Evolutionary conservation across 495 filamentous ascomycete genomes (phyloP).

Genomic region (Hypoxylon perforatum): DNA sequence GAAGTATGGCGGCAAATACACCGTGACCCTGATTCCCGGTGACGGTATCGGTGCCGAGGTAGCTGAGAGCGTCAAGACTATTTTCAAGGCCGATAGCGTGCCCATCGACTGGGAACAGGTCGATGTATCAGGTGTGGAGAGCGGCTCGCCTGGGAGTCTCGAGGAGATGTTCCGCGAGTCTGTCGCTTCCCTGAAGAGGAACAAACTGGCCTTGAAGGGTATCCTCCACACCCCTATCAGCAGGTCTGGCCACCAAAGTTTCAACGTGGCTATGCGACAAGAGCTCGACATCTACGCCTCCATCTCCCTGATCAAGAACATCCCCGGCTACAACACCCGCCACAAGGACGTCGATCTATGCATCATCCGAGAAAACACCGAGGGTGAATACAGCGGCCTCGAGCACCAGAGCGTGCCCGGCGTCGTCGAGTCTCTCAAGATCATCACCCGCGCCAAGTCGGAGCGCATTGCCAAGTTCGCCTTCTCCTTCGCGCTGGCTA

Average conservation of each 20-base stretch:
- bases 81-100: conserved; percentile 99
- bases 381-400: conserved; percentile 97
- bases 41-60: conserved; percentile 99
- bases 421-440: conserved; percentile 99
- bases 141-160: conserved; percentile 84
- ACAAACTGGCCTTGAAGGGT: conserved; percentile 97
- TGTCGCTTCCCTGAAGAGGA: conserved; percentile 92
- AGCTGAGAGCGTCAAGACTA: conserved; percentile 95
- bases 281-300: conserved; percentile 99
- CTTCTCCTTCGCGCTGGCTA: conserved; percentile 95
- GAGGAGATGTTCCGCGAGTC: conserved; percentile 96
- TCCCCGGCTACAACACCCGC: conserved; percentile 96
- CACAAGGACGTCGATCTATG: conserved; percentile 96
- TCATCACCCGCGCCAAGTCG: conserved; percentile 97
- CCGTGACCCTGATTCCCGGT: conserved; percentile 96
- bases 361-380: conserved; percentile 99
- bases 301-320: conserved; percentile 98
- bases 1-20: conserved; percentile 99
- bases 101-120: conserved; percentile 99
- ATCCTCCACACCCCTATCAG: conserved; percentile 97
- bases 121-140: conserved; percentile 86
- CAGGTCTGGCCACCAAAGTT: conserved; percentile 96
- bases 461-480: conserved; percentile 99
- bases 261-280: conserved; percentile 98
- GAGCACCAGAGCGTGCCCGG: conserved; percentile 98